Percentiles rank a stretch among this genome's conserved stretches.
These are phyloP conservation scores for Speleostelium caveatum DNA, from an alignment of 78 protist genomes.

Conservation along the genomic window DNA sequence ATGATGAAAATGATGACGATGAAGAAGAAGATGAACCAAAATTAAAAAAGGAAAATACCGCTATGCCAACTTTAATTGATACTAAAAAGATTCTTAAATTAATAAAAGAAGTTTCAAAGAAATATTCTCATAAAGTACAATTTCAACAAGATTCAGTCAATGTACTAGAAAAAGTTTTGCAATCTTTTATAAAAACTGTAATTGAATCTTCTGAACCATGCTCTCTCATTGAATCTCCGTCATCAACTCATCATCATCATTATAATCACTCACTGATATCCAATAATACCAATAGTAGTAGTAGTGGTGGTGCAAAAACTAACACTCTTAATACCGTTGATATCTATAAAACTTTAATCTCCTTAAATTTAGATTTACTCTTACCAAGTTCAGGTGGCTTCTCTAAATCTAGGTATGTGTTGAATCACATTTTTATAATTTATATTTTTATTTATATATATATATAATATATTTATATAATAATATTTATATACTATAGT, in stretches of 20 bases:
- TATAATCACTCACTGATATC: background rate
- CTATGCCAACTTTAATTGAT: too few species aligned
- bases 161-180: background rate
- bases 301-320: background rate
- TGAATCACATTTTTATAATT: too few species aligned
- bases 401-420: background rate
- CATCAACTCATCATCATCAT: background rate
- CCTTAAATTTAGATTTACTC: background rate
- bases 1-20: too few species aligned
- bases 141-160: constrained; percentile 3
- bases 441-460: too few species aligned
- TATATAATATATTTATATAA: too few species aligned
- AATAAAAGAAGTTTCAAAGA: constrained; percentile 8
- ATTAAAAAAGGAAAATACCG: too few species aligned
- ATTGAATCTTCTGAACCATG: too few species aligned
- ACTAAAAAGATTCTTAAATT: background rate
- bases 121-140: constrained; percentile 4
- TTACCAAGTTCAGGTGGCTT: background rate
- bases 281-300: background rate
- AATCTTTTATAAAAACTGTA: background rate
- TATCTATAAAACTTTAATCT: background rate
- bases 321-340: background rate
- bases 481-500: too few species aligned
- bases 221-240: too few species aligned
- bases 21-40: background rate